These are phyloP conservation scores for Groenewaldozyma auringiensis DNA, from an alignment of 1,139 yeast species.

Conservation along the genomic window DNA sequence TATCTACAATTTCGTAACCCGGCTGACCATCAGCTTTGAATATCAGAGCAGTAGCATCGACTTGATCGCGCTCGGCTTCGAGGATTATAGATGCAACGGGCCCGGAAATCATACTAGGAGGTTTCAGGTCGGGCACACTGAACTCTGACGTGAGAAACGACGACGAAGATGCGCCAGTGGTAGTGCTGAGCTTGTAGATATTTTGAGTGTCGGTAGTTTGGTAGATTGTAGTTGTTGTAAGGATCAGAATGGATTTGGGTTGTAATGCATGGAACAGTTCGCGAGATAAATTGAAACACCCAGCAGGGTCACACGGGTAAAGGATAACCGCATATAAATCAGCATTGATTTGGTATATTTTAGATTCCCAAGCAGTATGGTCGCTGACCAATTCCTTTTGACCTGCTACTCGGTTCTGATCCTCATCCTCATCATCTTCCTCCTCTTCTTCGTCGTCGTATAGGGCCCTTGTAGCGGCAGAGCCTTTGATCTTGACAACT, in stretches of 20 bases:
- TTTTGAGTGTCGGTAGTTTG: slow-evolving; percentile 11
- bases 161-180: too few species aligned
- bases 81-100: slow-evolving; percentile 22
- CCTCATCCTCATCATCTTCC: slow-evolving; percentile 6
- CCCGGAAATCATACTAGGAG: slow-evolving; percentile 25
- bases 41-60: slow-evolving; percentile 20
- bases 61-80: slow-evolving; percentile 12
- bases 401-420: slow-evolving; percentile 8
- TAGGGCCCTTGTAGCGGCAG: slow-evolving; percentile 1
- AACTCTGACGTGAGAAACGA: not conserved
- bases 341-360: not conserved
- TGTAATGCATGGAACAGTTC: slow-evolving; percentile 12
- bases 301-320: slow-evolving; percentile 17
- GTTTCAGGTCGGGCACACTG: slow-evolving; percentile 13
- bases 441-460: slow-evolving; percentile 12
- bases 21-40: slow-evolving; percentile 27
- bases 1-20: slow-evolving; percentile 24
- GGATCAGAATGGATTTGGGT: slow-evolving; percentile 14
- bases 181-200: slow-evolving; percentile 13
- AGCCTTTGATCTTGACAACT: not conserved
- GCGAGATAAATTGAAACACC: slow-evolving; percentile 16
- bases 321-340: slow-evolving; percentile 9
- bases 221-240: slow-evolving; percentile 14
- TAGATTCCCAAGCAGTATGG: slow-evolving; percentile 3
- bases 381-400: slow-evolving; percentile 9